Conservation (phyloP, 2,329 filamentous ascomycete species). For the Xylariales sp. region DNA sequence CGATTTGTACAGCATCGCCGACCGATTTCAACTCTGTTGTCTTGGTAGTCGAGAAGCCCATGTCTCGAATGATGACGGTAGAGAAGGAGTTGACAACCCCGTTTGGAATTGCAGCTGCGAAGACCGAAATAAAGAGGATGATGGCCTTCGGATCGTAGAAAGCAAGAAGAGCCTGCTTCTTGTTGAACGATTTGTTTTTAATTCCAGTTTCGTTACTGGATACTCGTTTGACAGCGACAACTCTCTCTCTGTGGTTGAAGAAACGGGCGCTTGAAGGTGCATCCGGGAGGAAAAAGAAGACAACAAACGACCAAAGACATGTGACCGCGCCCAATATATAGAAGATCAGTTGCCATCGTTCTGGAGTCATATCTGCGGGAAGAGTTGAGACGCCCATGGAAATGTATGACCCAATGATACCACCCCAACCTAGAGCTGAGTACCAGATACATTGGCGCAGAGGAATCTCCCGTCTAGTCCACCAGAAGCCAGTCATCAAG, state of each 20-base stretch:
- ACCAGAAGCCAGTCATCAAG: constrained; percentile 33
- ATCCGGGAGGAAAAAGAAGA: constrained; percentile 22
- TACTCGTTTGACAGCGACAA: constrained; percentile 23
- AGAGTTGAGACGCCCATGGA: constrained; percentile 27
- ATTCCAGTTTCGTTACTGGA: constrained; percentile 14
- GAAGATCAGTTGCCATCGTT: constrained; percentile 23
- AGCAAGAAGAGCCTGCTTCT: constrained; percentile 43
- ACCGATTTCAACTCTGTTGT: neutral
- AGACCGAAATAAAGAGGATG: constrained; percentile 50
- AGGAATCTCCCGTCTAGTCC: constrained; percentile 29
- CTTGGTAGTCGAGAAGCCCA: constrained; percentile 6
- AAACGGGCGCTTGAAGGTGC: constrained; percentile 23
- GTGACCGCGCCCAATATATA: constrained; percentile 21
- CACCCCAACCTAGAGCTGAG: constrained; percentile 24
- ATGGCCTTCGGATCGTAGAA: constrained; percentile 49
- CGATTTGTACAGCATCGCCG: constrained; percentile 51
- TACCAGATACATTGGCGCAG: constrained; percentile 31
- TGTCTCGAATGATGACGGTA: constrained; percentile 7
- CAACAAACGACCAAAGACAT: constrained; percentile 20
- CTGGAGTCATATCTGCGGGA: constrained; percentile 17
- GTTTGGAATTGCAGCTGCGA: constrained; percentile 53
- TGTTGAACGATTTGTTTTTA: constrained; percentile 37
- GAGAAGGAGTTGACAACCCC: constrained; percentile 29
- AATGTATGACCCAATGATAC: constrained; percentile 24
- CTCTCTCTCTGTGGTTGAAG: constrained; percentile 16